Evolutionary conservation across 129 eudicot genomes (phyloP), one percentile per base, ranked within the genome.

Genomic region (Arctium lappa): DNA sequence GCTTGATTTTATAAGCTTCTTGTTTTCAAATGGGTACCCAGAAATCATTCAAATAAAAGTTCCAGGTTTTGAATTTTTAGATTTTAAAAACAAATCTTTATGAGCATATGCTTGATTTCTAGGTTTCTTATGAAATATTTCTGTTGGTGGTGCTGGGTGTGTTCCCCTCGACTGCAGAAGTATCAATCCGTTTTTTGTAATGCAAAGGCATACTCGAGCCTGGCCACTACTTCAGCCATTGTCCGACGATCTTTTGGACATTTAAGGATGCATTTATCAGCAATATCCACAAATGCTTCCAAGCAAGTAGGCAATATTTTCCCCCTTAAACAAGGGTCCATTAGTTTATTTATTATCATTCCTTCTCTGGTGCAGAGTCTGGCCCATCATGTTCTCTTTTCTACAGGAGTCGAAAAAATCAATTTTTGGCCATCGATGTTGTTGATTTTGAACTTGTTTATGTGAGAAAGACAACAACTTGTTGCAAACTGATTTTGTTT

Each of bases 181-280:
- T 5, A 74, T 40, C 56, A 40, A 22, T 27, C 27, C 78, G 38
- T 40, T 74, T 22, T 50, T 74, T 74, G 78, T 15, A 48, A 34
- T 76, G 80, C 80, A 33, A 39, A 74, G 29, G 78, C 78, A 74
- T 74, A 74, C 78, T 74, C 63, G 34, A 74, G 78, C 32, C 32
- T 16, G 27, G 22, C 31, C 82, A 79, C 75, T 27, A 79, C 82
- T 74, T 79, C 75, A 39, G 75, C 75, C 82, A 79, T 79, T 4
- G 68, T 79, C 3, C 76, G 82, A 4, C 82, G 82, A 38, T 44
- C 50, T 34, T 79, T 69, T 40, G 82, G 56, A 40, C 40, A 3
- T 38, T 62, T 79, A 39, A 36, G 65, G 66, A 79, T 66, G 76
- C 82, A 79, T 40, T 69, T 53, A 12, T 79, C 75, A 0, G 76